Evolutionary conservation across 805 yeast species (phyloP).

Genomic region (Candida railenensis): DNA sequence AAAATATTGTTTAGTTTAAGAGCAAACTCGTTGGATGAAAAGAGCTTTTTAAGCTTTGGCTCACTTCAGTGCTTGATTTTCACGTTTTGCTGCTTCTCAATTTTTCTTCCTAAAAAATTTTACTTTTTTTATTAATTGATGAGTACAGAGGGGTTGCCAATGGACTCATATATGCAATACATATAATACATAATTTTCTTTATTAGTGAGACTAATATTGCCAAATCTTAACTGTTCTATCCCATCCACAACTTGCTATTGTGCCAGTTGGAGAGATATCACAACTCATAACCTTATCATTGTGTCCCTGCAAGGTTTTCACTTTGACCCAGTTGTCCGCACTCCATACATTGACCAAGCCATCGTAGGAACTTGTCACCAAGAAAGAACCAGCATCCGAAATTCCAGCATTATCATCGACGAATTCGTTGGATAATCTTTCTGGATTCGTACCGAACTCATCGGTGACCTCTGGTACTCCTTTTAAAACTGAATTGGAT

Average conservation of each 20-base stretch:
- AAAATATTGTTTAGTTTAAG: too few species aligned
- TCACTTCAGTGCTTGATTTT: too few species aligned
- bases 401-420: constrained; percentile 7
- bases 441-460: constrained; percentile 28
- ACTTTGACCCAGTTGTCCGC: constrained; percentile 68
- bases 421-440: constrained; percentile 8
- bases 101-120: too few species aligned
- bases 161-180: too few species aligned
- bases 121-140: too few species aligned
- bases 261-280: constrained; percentile 49
- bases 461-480: constrained; percentile 21
- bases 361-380: constrained; percentile 71
- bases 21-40: too few species aligned
- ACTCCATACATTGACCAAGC: constrained; percentile 55
- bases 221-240: constrained; percentile 74
- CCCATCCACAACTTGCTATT: constrained; percentile 79
- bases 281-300: constrained; percentile 71
- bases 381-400: constrained; percentile 45
- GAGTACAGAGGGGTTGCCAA: too few species aligned
- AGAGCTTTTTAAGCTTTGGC: too few species aligned
- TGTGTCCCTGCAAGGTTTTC: constrained; percentile 50
- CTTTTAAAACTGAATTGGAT: background rate
- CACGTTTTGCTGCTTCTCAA: too few species aligned
- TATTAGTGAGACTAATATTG: constrained; percentile 4
- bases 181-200: too few species aligned